Conservation (phyloP, 2,329 filamentous ascomycete genomes). For the Colletotrichum sp. region DNA sequence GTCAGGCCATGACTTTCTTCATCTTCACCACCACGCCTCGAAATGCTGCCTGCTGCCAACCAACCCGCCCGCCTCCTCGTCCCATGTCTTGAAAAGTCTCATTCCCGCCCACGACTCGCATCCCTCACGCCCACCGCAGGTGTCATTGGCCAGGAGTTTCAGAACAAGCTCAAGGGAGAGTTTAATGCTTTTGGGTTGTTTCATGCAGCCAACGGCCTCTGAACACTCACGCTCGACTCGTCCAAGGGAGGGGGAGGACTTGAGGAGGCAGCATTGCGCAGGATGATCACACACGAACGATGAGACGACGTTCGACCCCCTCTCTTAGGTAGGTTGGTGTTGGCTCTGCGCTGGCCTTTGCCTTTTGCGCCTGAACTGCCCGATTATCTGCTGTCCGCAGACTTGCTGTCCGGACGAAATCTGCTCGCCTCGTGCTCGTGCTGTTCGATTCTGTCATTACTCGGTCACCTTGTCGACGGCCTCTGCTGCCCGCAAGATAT, state of each 20-base stretch:
- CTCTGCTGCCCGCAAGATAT: background rate
- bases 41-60: background rate
- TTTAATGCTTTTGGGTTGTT: slow-evolving; percentile 9
- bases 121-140: background rate
- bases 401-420: background rate
- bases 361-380: background rate
- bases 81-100: slow-evolving; percentile 12
- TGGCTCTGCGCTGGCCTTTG: background rate
- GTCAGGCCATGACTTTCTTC: background rate
- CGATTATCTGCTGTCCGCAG: background rate
- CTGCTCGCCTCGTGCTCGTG: background rate
- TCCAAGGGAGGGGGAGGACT: background rate
- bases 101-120: background rate
- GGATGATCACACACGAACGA: background rate
- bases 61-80: background rate
- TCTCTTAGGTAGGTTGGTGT: background rate
- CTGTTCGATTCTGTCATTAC: background rate
- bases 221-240: background rate
- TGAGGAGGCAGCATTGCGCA: background rate
- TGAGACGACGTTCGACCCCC: background rate
- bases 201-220: slow-evolving; percentile 14
- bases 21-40: background rate
- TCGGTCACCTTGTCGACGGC: background rate
- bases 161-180: slow-evolving; percentile 3
- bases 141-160: slow-evolving; percentile 4